Base-by-base conservation (phyloP, 805 yeast genomes). In the Kurtzmaniella fragi region DNA sequence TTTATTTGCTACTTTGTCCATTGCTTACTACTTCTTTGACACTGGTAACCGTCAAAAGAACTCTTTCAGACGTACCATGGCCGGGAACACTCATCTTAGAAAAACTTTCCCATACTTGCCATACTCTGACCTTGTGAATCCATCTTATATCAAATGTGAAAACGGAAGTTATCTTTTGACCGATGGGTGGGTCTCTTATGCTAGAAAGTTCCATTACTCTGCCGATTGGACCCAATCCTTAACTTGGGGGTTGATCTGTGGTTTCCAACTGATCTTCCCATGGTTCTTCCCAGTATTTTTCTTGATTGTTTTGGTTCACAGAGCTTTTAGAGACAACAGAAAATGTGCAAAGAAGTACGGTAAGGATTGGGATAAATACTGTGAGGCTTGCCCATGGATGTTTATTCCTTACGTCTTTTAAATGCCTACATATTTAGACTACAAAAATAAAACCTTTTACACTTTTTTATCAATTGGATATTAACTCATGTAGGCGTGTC, bases 261-360 rank as follows among this genome's bases (percentile, higher is more conserved):
- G 99, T 1, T 80, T 82, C 61, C 72, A 71, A 26, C 85, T 96
- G 2, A 85, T 90, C 36, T 79, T 91, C 71, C 96, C 97, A 32
- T 93, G 95, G 91, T 93, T 93, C 66, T 91, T 84, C 80, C 97
- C 99, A 3, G 68, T 71, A 16, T 93, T 93, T 70, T 93, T 88
- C 80, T 77, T 89, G 45, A 66, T 82, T 50, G 96, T 89, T 45
- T 77, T 93, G 59, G 62, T 82, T 34, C 99, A 93, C 66, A 82
- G 99, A 65, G 88, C 95, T 32, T 59, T 71, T 48, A 83, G 99
- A 69, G 99, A 93, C 67, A 77, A 82, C 48, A 75, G 80, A 46
- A 88, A 91, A 62, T 88, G 97, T 64, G 76, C 72, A 50, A 72
- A 67, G 59, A 93, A 93, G 70, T 93, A 93, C 55, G 98, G 98